Conservation (phyloP, 768 basidiomycete genomes). For the Hygrophorus russula region DNA sequence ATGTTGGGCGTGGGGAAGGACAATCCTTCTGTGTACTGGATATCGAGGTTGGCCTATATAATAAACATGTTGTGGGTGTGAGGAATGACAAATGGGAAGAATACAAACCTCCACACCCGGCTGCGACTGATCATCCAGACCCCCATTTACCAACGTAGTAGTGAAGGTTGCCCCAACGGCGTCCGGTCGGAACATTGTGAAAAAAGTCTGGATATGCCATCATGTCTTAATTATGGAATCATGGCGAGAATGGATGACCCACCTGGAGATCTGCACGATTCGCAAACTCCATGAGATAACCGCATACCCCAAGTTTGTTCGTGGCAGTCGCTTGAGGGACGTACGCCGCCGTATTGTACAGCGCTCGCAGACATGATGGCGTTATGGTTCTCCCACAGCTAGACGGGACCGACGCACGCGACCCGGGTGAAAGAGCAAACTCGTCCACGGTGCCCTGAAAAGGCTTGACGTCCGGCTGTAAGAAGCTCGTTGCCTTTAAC, state of each 20-base stretch:
- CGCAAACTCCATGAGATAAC: slow-evolving; percentile 31
- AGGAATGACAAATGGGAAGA: not conserved
- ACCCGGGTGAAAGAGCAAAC: not conserved
- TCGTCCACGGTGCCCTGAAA: not conserved
- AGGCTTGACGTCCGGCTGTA: slow-evolving; percentile 24
- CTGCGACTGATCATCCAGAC: slow-evolving; percentile 23
- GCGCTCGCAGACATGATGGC: slow-evolving; percentile 28
- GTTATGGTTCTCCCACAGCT: slow-evolving; percentile 28
- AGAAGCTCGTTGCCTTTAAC: slow-evolving; percentile 23
- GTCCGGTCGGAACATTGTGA: slow-evolving; percentile 22
- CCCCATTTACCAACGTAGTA: slow-evolving; percentile 24
- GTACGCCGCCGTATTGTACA: slow-evolving; percentile 26
- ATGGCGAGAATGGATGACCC: not conserved
- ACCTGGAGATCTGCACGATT: slow-evolving; percentile 31
- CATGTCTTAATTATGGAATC: no score
- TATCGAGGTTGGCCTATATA: slow-evolving; percentile 34
- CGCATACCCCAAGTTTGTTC: slow-evolving; percentile 31
- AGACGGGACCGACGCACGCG: slow-evolving; percentile 16
- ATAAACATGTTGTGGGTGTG: slow-evolving; percentile 1
- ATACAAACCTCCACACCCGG: slow-evolving; percentile 19
- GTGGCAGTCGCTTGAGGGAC: slow-evolving; percentile 15
- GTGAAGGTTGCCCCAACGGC: slow-evolving; percentile 21
- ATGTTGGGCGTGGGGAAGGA: slow-evolving; percentile 30
- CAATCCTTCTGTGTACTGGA: slow-evolving; percentile 35
- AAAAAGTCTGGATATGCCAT: slow-evolving; percentile 29